phyloP scores from a whole-genome alignment of 2,329 filamentous ascomycete genomes.

The Fusarium floridanum region DNA sequence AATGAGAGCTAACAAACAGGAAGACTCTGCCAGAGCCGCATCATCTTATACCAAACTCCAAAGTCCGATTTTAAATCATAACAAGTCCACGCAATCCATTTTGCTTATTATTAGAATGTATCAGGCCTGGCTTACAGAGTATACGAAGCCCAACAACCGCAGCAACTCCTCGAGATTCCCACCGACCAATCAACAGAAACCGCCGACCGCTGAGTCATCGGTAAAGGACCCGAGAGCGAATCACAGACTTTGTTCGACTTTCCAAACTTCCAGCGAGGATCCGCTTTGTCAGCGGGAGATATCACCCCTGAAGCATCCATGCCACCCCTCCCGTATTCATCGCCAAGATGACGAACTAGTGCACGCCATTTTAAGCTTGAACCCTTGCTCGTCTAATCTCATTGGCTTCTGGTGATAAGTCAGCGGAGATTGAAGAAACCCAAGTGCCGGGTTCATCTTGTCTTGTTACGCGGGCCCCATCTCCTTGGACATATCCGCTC shows the following conservation, averaged over 20 bases:
- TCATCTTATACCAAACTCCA: neutral
- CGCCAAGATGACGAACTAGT: neutral
- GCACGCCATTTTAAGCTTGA: neutral
- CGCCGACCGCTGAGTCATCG: neutral
- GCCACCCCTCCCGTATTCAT: neutral
- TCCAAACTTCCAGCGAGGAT: neutral
- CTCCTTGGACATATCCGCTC: neutral
- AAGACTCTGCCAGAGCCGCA: neutral
- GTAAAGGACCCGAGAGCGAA: neutral
- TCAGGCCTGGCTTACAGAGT: neutral
- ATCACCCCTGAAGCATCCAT: neutral
- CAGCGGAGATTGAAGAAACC: neutral
- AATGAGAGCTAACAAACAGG: neutral
- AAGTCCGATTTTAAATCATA: neutral
- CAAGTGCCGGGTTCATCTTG: neutral
- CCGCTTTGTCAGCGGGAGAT: neutral
- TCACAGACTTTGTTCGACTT: neutral
- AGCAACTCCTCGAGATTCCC: neutral
- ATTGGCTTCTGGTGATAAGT: neutral
- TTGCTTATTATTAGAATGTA: neutral
- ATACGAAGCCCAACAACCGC: neutral
- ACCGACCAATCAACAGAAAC: neutral
- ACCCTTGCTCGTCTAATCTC: neutral
- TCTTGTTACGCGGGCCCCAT: neutral
- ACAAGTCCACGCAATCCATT: neutral